phyloP scores from a whole-genome alignment of 2,329 filamentous ascomycete species.

The Pseudovirgaria hyperparasitica region DNA sequence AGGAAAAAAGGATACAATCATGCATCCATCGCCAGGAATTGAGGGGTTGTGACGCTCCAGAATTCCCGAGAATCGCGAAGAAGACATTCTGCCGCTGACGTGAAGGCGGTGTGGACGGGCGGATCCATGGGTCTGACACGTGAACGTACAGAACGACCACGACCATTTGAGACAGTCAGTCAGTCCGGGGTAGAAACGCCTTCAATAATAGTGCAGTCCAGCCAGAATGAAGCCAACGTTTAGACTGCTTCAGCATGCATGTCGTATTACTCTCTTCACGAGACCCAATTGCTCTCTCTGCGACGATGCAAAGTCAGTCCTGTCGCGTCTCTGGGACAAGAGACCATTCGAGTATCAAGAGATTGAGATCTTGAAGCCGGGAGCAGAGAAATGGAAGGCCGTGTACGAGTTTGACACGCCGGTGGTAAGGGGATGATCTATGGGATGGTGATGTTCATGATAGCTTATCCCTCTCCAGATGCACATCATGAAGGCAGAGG shows the following conservation, averaged over 20 bases:
- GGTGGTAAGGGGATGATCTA: slow-evolving; percentile 42
- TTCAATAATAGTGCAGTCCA: too few species aligned
- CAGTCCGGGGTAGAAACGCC: too few species aligned
- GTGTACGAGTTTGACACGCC: slow-evolving; percentile 74
- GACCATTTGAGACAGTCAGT: too few species aligned
- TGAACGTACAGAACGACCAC: too few species aligned
- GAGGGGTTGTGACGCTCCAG: too few species aligned
- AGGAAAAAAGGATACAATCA: too few species aligned
- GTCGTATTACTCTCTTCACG: slow-evolving; percentile 62
- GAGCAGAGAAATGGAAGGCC: slow-evolving; percentile 53
- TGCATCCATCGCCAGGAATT: too few species aligned
- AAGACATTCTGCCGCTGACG: too few species aligned
- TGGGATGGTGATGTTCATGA: slow-evolving; percentile 10
- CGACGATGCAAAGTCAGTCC: slow-evolving; percentile 50
- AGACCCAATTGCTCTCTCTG: slow-evolving; percentile 61
- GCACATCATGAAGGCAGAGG: slow-evolving; percentile 38
- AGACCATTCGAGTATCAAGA: slow-evolving; percentile 57
- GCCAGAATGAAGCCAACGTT: slow-evolving; percentile 8
- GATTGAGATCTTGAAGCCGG: slow-evolving; percentile 53
- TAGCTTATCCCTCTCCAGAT: slow-evolving; percentile 26
- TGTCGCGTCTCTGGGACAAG: slow-evolving; percentile 54
- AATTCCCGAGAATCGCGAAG: too few species aligned
- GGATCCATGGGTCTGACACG: too few species aligned
- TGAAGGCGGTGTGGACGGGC: too few species aligned
- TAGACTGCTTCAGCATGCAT: slow-evolving; percentile 20